phyloP scores from a whole-genome alignment of 257 asterid species.

The Datura wrightii region DNA sequence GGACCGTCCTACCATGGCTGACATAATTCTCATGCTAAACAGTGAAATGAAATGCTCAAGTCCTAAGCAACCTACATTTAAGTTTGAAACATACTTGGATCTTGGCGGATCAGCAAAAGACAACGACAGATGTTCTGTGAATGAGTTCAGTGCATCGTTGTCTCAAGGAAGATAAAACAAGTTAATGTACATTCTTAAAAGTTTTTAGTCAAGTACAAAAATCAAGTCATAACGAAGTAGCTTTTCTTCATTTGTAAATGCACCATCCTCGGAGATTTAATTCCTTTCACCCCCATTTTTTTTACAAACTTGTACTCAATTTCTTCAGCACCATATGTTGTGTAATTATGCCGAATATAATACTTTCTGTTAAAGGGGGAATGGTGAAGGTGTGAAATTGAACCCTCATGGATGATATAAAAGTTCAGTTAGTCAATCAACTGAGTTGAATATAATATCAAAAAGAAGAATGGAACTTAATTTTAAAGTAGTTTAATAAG shows the following conservation, averaged over 20 bases:
- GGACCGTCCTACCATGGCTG: slow-evolving; percentile 32
- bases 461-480: background rate
- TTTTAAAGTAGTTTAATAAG: background rate
- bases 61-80: slow-evolving; percentile 38
- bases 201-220: background rate
- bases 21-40: slow-evolving; percentile 31
- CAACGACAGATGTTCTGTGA: slow-evolving; percentile 14
- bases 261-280: background rate
- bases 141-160: background rate
- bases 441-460: too few relatives aligned
- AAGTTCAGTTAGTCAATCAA: too few relatives aligned
- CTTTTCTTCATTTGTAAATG: background rate
- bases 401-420: too few relatives aligned
- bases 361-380: background rate
- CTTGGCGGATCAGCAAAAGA: background rate
- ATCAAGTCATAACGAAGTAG: background rate
- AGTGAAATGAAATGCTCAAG: slow-evolving; percentile 37
- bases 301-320: background rate
- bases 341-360: background rate
- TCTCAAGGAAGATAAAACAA: slow-evolving; percentile 34
- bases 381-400: too few relatives aligned
- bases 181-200: background rate
- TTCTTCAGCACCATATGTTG: background rate
- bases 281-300: background rate
- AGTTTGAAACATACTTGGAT: slow-evolving; percentile 30